Evolutionary conservation across 2,329 filamentous ascomycete genomes (phyloP).

Genomic region (Aspergillus thermomutatus): DNA sequence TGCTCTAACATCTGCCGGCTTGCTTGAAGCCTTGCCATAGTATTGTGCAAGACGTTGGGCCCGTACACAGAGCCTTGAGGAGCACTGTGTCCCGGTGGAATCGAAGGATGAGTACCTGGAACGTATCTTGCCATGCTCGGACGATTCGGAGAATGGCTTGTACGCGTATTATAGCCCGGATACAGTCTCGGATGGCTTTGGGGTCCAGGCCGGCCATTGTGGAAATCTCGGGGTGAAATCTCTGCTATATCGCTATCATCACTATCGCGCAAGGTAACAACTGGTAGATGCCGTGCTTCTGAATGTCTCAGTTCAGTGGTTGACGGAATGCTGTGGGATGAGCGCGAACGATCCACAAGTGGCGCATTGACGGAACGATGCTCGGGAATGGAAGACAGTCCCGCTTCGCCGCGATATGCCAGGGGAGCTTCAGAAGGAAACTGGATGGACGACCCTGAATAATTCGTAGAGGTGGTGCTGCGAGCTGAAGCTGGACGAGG

Average conservation of each 20-base stretch:
- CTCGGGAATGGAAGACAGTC: neutral
- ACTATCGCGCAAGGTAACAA: slow-evolving; percentile 11
- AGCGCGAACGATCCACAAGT: neutral
- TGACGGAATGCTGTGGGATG: neutral
- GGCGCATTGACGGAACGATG: neutral
- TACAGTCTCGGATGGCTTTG: neutral
- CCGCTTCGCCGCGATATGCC: neutral
- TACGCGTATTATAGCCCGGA: neutral
- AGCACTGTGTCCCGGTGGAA: neutral
- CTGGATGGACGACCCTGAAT: slow-evolving; percentile 4
- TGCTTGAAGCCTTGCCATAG: slow-evolving; percentile 17
- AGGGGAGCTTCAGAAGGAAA: neutral
- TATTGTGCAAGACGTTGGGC: slow-evolving; percentile 15
- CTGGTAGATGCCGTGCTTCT: slow-evolving; percentile 1
- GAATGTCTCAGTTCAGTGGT: neutral
- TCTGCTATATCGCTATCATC: slow-evolving; percentile 36
- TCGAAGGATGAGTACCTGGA: neutral
- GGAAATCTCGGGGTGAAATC: slow-evolving; percentile 23
- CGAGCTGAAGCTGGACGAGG: slow-evolving; percentile 8
- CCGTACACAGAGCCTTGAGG: slow-evolving; percentile 8
- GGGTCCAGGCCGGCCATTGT: neutral
- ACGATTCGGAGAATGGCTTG: neutral
- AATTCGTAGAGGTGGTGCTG: slow-evolving; percentile 4
- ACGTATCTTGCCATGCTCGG: neutral
- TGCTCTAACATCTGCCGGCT: slow-evolving; percentile 12